These are phyloP conservation scores for Zoysia matrella DNA, from an alignment of 202 grass and related monocot genomes.

Conservation along the genomic window DNA sequence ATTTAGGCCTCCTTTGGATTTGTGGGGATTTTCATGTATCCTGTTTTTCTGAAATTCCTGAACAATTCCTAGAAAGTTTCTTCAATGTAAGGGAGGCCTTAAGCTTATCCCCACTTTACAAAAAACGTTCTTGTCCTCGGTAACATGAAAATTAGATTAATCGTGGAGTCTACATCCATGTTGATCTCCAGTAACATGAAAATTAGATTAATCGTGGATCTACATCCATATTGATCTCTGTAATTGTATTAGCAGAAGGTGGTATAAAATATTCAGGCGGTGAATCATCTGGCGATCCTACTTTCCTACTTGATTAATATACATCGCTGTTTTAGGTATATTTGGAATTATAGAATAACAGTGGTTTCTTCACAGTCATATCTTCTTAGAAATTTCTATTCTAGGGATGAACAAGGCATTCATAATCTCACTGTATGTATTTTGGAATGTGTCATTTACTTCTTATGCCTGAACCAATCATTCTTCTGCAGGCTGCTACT, in stretches of 20 bases:
- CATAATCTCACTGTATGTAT: constrained; percentile 1
- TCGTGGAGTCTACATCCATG: neutral
- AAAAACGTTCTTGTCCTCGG: no score
- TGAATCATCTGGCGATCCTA: no score
- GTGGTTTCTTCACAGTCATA: neutral
- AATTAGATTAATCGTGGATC: no score
- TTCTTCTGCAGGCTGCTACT: constrained; percentile 55
- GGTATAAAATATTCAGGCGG: neutral
- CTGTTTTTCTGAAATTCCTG: no score
- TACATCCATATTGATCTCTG: neutral
- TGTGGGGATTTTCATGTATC: no score
- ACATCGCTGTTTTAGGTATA: neutral
- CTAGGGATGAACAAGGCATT: neutral
- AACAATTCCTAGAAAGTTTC: no score
- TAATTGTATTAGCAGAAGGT: neutral
- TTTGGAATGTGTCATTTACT: neutral
- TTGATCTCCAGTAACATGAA: neutral
- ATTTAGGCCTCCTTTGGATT: no score
- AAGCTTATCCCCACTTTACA: no score
- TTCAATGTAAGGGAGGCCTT: no score
- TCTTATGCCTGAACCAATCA: constrained; percentile 25
- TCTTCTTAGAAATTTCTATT: constrained; percentile 18
- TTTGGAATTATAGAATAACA: neutral
- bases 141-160: neutral
- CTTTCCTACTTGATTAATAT: no score